Evolutionary conservation across 2,329 filamentous ascomycete genomes (phyloP).

Genomic region (Colletotrichum paranaense): DNA sequence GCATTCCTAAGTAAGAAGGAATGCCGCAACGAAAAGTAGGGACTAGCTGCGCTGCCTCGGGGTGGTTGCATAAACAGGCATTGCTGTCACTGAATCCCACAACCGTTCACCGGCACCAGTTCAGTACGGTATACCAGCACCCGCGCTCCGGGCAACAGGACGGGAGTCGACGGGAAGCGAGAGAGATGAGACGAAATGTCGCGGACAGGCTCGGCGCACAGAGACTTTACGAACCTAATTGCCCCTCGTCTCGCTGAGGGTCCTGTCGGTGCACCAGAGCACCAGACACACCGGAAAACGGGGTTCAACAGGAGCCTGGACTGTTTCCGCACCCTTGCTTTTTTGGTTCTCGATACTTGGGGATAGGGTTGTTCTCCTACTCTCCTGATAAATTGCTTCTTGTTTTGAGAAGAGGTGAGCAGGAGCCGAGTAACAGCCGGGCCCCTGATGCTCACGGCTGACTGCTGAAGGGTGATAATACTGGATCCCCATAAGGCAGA

Average conservation of each 20-base stretch:
- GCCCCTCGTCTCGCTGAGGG: constrained; percentile 11
- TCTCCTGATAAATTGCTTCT: background rate
- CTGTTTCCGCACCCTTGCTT: constrained; percentile 10
- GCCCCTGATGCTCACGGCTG: constrained; percentile 9
- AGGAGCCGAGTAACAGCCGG: background rate
- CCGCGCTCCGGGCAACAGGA: constrained; percentile 9
- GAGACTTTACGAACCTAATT: constrained; percentile 27
- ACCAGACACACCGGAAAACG: constrained; percentile 3
- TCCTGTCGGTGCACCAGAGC: background rate
- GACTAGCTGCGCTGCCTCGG: constrained; percentile 20
- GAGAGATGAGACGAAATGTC: constrained; percentile 32
- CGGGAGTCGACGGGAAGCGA: constrained; percentile 27
- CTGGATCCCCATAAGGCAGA: constrained; percentile 21
- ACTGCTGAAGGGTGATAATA: constrained; percentile 13
- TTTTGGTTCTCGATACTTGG: background rate
- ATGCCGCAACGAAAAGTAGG: background rate
- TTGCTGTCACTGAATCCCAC: constrained; percentile 11
- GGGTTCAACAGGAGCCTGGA: background rate
- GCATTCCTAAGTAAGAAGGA: constrained; percentile 10
- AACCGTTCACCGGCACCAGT: constrained; percentile 1
- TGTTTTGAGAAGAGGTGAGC: background rate
- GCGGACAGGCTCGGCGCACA: constrained; percentile 28
- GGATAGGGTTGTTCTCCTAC: background rate
- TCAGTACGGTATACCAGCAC: background rate
- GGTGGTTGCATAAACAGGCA: constrained; percentile 20